Evolutionary conservation across 768 basidiomycete species (phyloP).

Genomic region (Wakefieldia striispora): DNA sequence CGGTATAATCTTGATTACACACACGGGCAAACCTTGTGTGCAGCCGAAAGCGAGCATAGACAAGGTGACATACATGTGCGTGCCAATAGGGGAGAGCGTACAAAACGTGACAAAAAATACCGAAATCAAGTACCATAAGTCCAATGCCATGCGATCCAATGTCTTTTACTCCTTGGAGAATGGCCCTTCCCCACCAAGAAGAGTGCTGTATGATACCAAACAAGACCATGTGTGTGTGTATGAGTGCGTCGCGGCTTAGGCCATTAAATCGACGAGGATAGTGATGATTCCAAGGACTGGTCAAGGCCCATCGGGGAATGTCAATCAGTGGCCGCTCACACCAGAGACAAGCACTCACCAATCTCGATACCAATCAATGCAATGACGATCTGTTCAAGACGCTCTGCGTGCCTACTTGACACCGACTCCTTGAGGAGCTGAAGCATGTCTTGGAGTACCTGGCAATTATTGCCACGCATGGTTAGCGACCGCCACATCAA

Average conservation of each 20-base stretch:
- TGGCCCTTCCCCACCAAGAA: neutral
- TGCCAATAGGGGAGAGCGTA: neutral
- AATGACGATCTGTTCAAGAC: slow-evolving; percentile 91
- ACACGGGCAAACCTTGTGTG: neutral
- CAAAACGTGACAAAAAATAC: neutral
- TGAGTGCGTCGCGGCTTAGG: slow-evolving; percentile 25
- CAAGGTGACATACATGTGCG: neutral
- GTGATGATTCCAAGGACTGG: slow-evolving; percentile 86
- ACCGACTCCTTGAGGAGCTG: slow-evolving; percentile 94
- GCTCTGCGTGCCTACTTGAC: slow-evolving; percentile 85
- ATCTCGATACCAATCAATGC: slow-evolving; percentile 88
- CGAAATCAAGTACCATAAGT: slow-evolving; percentile 4
- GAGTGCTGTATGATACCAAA: slow-evolving; percentile 10
- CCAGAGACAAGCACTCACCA: slow-evolving; percentile 40
- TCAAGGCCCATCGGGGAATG: neutral
- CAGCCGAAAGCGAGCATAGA: neutral
- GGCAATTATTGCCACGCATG: neutral
- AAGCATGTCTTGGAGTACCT: slow-evolving; percentile 97
- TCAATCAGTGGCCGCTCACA: neutral
- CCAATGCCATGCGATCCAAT: neutral
- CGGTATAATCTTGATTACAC: slow-evolving; percentile 1
- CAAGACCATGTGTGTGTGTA: neutral
- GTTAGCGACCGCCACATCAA: slow-evolving; percentile 4
- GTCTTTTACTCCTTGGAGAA: slow-evolving; percentile 6
- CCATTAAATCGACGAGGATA: slow-evolving; percentile 81